Base-by-base conservation (phyloP, 1,284 basidiomycete genomes). In the Uromyces viciae-fabae region DNA sequence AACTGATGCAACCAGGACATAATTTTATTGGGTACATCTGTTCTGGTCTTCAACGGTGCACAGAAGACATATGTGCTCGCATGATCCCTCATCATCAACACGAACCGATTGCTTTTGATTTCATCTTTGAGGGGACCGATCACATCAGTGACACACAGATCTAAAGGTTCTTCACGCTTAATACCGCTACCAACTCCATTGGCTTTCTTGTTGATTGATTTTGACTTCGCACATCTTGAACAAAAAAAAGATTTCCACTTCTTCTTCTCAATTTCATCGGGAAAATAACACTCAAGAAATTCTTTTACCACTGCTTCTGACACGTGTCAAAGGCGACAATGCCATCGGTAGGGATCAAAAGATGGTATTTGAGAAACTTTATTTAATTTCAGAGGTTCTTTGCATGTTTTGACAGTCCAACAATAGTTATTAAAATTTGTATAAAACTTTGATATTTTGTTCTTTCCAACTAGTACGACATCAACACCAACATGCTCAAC, bases 221-320 rank as follows among this genome's bases (percentile, higher is more conserved):
- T 69, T 15, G n/a, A 43, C 8, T 40, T 25, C 2, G 66, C 66
- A 38, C 66, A 68, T 42, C 42, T 31, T n/a, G 36, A 31, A 42
- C 64, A 68, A 25, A 68, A 68, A 19, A 68, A 68, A 68, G 64
- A 28, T 38, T 68, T 31, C 62, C 64, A 68, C 4, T 38, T 8
- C 22, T 40, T 68, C 17, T 40, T 68, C 36, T 11, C 8, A 31
- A 64, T 33, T 22, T 68, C 25, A 14, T 60, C 64, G 11, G 64
- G 64, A n/a, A 36, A 38, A n/a, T 40, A 17, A 4, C 19, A 9
- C 7, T 9, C 17, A 38, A 68, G 42, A 22, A 28, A 68, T 3
- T 40, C 42, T 43, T 42, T 68, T 3, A 68, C 64, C 5, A 15
- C 22, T 19, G 4, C 28, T 19, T 64, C 62, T 3, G 62, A 64